Evolutionary conservation across 768 basidiomycete genomes (phyloP).

Genomic region (Leccinum subgranulosum): DNA sequence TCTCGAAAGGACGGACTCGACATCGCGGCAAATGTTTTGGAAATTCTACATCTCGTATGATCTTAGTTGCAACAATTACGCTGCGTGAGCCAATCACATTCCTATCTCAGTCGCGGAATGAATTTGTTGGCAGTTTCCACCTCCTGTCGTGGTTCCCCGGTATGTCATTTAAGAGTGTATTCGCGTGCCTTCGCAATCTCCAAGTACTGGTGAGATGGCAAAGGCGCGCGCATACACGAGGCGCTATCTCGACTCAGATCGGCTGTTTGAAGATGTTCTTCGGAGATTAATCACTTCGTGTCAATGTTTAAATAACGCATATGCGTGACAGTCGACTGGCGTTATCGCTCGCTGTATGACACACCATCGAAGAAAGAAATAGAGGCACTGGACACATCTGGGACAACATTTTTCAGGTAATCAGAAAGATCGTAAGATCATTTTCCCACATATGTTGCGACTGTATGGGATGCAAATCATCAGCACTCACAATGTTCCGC

Average conservation of each 20-base stretch:
- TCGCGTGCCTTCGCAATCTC: background rate
- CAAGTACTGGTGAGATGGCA: background rate
- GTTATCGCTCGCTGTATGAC: background rate
- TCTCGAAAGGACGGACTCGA: background rate
- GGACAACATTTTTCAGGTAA: background rate
- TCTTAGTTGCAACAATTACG: background rate
- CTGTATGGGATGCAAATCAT: no score
- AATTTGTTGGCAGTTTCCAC: background rate
- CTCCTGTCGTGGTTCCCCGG: slow-evolving; percentile 10
- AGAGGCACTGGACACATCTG: background rate
- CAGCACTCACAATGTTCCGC: background rate
- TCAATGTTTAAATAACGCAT: background rate
- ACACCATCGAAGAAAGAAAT: background rate
- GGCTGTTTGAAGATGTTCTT: background rate
- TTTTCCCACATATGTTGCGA: background rate
- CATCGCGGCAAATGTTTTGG: background rate
- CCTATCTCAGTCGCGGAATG: no score
- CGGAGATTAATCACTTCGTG: background rate
- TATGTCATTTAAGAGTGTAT: slow-evolving; percentile 3
- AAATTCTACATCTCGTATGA: background rate
- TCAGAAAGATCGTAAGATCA: background rate
- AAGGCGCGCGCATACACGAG: background rate
- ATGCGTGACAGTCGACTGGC: background rate
- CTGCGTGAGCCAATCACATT: background rate
- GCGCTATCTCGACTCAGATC: background rate